Base-by-base conservation (phyloP, 1,139 yeast genomes). In the Nadsonia starkeyi-henricii region DNA sequence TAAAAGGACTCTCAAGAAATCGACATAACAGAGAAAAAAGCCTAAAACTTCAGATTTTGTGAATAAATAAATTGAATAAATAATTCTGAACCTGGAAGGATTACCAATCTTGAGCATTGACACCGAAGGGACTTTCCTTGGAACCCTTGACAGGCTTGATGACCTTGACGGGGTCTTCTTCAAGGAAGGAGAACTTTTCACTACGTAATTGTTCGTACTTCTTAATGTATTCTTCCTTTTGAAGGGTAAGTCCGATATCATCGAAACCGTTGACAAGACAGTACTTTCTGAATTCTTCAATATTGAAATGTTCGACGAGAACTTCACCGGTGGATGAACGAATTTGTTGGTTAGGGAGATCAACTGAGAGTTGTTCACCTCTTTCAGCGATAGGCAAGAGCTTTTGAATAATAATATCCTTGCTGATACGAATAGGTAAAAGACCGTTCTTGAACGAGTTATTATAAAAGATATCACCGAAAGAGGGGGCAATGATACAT, bases 381-480 rank as follows among this genome's bases (percentile, higher is more conserved):
- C 77, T 77, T 51, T 74, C 71, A 30, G 95, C 96, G 49, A 84
- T 66, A 48, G 96, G 96, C 54, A 81, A 73, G 48, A 91, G 74
- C 67, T 84, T 85, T 48, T 71, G 72, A 45, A 68, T 62, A 56
- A 91, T 91, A 17, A 77, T 73, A 37, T 81, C 83, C 59, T 81
- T 89, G 23, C 89, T 82, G 21, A 89, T 64, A 70, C 96, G 79
- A 59, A 91, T 85, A 52, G 97, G 96, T 56, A 91, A 72, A 65
- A 91, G 74, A 47, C 96, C 96, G 68, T 91, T 91, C 72, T 91
- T 91, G 73, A 84, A 85, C 47, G 96, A 88, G 72, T 91, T 91
- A 72, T 85, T 91, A 78, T 85, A 89, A 74, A 91, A 91, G 60
- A 91, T 91, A 68, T 91, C 98, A 64, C 98, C 98, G 60, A 89